These are phyloP conservation scores for Plenodomus biglobosus DNA, from an alignment of 2,329 filamentous ascomycete species.

Conservation along the genomic window DNA sequence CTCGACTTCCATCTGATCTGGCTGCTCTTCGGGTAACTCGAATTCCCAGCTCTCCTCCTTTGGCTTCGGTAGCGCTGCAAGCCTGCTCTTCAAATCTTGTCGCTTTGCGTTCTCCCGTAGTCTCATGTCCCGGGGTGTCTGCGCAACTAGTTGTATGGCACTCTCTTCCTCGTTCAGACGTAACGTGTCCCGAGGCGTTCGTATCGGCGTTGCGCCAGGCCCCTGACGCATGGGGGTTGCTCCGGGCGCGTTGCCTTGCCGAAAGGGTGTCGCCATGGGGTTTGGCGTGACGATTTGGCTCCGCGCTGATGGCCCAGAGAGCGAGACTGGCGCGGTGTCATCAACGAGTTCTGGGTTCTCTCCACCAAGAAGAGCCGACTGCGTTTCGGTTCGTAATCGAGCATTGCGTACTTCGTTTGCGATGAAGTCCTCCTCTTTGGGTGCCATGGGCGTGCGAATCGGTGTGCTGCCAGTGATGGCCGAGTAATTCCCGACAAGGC, in stretches of 20 bases:
- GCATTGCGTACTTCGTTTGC: conserved; percentile 97
- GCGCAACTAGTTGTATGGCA: conserved; percentile 64
- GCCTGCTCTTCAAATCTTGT: conserved; percentile 67
- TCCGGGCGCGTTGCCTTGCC: conserved; percentile 63
- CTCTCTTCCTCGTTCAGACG: conserved; percentile 74
- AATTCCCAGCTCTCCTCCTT: conserved; percentile 95
- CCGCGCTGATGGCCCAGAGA: conserved; percentile 79
- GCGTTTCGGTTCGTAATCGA: conserved; percentile 84
- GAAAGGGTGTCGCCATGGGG: conserved; percentile 86
- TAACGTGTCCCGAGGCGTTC: conserved; percentile 86
- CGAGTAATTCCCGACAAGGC: conserved; percentile 84
- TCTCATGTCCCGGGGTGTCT: conserved; percentile 75
- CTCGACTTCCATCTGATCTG: conserved; percentile 59
- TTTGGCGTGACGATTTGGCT: conserved; percentile 90
- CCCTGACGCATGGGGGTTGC: conserved; percentile 64
- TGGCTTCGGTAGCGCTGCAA: conserved; percentile 85
- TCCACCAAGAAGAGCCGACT: conserved; percentile 88
- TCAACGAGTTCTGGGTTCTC: conserved; percentile 90
- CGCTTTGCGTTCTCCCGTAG: conserved; percentile 69
- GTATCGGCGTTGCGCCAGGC: conserved; percentile 78
- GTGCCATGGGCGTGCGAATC: conserved; percentile 87
- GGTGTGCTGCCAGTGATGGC: conserved; percentile 79
- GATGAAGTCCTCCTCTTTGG: conserved; percentile 91
- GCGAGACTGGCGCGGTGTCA: conserved; percentile 79
- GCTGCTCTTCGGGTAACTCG: conserved; percentile 81